Evolutionary conservation across 768 basidiomycete species (phyloP).

Genomic region (Exsudoporus frostii): DNA sequence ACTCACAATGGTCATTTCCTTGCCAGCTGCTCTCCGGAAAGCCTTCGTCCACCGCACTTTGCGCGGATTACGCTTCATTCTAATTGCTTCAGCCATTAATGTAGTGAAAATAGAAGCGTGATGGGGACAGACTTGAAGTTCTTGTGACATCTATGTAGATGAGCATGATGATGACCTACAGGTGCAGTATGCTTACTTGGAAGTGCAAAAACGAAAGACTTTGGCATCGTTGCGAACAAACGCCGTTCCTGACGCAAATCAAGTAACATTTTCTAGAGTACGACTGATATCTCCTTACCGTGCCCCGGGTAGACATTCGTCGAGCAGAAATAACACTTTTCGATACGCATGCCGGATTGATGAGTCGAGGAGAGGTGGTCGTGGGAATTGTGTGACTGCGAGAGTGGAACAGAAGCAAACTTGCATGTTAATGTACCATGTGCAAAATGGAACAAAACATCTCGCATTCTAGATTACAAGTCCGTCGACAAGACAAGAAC

Average conservation of each 20-base stretch:
- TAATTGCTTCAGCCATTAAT: constrained; percentile 29
- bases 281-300: constrained; percentile 43
- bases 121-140: constrained; percentile 86
- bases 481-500: neutral
- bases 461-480: neutral
- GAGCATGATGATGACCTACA: constrained; percentile 1
- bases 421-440: too few relatives aligned
- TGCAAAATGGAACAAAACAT: neutral
- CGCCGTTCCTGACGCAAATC: constrained; percentile 58
- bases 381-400: constrained; percentile 22
- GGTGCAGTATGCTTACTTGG: constrained; percentile 62
- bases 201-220: constrained; percentile 96
- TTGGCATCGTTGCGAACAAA: constrained; percentile 99
- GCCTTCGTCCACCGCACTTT: constrained; percentile 99
- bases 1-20: constrained; percentile 97
- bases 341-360: constrained; percentile 70
- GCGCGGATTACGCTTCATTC: constrained; percentile 99
- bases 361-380: constrained; percentile 2
- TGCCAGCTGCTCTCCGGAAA: constrained; percentile 96
- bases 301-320: constrained; percentile 96
- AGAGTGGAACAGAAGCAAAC: neutral
- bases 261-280: neutral
- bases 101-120: neutral
- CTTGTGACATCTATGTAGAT: constrained; percentile 79
- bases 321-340: constrained; percentile 99